Evolutionary conservation across 768 basidiomycete species (phyloP).

Genomic region (Tulasnella sp.): DNA sequence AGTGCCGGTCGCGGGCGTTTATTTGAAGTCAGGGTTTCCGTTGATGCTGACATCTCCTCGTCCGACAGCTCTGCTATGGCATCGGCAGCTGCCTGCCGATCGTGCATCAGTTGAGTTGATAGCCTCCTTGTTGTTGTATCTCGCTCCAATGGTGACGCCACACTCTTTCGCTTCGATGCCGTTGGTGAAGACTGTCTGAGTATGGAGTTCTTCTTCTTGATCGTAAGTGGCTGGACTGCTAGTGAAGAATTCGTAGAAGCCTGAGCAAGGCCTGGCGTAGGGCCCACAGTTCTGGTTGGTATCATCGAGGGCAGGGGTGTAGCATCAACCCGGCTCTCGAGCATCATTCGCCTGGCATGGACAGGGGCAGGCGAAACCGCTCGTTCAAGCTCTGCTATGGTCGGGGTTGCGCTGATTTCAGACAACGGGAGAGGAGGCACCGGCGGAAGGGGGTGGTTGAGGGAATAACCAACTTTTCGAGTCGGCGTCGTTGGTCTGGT

Average conservation of each 20-base stretch:
- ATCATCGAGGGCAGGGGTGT: background rate
- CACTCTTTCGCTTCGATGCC: background rate
- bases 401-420: conserved; percentile 1
- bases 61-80: conserved; percentile 1
- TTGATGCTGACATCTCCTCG: background rate
- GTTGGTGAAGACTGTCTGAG: background rate
- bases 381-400: conserved; percentile 3
- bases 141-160: conserved; percentile 1
- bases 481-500: conserved; percentile 2
- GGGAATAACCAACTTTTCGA: conserved; percentile 13
- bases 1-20: too few species aligned
- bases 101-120: background rate
- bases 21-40: too few species aligned
- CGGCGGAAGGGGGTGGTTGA: conserved; percentile 24
- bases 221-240: conserved; percentile 63
- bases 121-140: background rate
- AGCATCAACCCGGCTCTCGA: too few species aligned
- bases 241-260: conserved; percentile 30
- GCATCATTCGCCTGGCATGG: background rate
- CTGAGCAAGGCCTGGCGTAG: background rate
- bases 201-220: conserved; percentile 71
- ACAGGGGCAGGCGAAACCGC: conserved; percentile 1
- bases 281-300: background rate
- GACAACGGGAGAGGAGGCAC: conserved; percentile 41
- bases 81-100: conserved; percentile 4